These are phyloP conservation scores for Wickerhamiella nectarea DNA, from an alignment of 805 yeast genomes.

Conservation along the genomic window DNA sequence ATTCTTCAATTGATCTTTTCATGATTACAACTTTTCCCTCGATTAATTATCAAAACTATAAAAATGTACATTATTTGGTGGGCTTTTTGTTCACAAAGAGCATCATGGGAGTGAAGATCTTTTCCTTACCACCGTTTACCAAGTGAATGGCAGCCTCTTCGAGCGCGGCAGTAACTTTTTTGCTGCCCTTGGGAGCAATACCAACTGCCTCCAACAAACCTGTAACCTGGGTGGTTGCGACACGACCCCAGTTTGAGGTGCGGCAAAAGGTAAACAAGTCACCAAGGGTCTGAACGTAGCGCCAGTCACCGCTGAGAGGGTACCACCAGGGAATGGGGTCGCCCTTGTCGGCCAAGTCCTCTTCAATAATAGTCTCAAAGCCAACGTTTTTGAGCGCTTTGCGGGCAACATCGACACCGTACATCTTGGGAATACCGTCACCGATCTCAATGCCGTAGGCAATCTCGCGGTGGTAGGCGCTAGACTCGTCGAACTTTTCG, in stretches of 20 bases:
- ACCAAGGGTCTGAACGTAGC: constrained; percentile 60
- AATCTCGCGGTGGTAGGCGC: constrained; percentile 81
- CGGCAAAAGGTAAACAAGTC: constrained; percentile 79
- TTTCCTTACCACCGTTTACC: constrained; percentile 82
- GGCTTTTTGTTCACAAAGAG: constrained; percentile 83
- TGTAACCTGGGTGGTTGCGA: constrained; percentile 65
- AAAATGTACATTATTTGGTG: constrained; percentile 11
- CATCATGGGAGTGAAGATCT: constrained; percentile 96
- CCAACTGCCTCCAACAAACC: constrained; percentile 74
- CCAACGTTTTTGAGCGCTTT: constrained; percentile 78
- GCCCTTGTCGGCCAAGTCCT: constrained; percentile 68
- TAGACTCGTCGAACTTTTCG: constrained; percentile 73
- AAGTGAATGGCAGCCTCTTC: constrained; percentile 95
- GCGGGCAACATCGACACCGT: constrained; percentile 68
- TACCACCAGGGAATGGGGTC: constrained; percentile 95
- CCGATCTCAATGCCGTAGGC: constrained; percentile 97
- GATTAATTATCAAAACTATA: not conserved
- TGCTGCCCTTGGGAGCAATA: constrained; percentile 84
- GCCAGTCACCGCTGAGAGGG: constrained; percentile 91
- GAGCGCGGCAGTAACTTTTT: constrained; percentile 78
- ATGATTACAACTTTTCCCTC: not conserved
- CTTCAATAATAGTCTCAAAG: constrained; percentile 59
- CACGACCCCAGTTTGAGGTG: constrained; percentile 78
- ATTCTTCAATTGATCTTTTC: constrained; percentile 9
- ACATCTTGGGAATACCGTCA: constrained; percentile 98